Conservation (phyloP, 139 green algal species). For the Closterium sp. region DNA sequence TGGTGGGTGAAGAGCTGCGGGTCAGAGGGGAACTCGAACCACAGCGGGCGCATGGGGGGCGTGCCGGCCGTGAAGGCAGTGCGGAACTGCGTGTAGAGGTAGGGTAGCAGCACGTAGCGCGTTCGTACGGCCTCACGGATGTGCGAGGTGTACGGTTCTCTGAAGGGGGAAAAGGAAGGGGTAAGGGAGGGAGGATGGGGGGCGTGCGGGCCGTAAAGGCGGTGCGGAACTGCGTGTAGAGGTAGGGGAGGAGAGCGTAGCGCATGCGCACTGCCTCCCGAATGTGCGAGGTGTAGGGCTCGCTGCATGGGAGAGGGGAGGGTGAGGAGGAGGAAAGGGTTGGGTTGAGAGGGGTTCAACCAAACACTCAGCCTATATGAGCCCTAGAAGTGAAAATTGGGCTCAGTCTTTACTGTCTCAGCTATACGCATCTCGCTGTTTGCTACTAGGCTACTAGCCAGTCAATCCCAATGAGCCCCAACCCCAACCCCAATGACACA, state of each 20-base stretch:
- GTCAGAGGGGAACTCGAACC: slow-evolving; percentile 88
- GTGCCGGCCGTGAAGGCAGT: slow-evolving; percentile 72
- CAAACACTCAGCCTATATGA: no score
- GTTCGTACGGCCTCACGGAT: slow-evolving; percentile 81
- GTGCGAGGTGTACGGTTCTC: slow-evolving; percentile 69
- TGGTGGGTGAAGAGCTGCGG: slow-evolving; percentile 58
- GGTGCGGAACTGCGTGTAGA: slow-evolving; percentile 86
- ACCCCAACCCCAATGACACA: neutral
- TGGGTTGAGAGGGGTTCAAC: no score
- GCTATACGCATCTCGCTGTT: no score
- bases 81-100: slow-evolving; percentile 96
- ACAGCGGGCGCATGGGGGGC: slow-evolving; percentile 89
- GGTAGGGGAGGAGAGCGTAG: slow-evolving; percentile 92
- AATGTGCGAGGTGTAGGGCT: slow-evolving; percentile 75
- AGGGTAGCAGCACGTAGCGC: slow-evolving; percentile 91
- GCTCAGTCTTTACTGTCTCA: no score
- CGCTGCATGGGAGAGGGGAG: slow-evolving; percentile 22
- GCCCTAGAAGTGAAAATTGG: no score
- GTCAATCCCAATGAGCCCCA: neutral
- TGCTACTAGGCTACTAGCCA: no score
- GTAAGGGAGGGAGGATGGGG: slow-evolving; percentile 73
- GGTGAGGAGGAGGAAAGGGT: neutral
- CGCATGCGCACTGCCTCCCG: slow-evolving; percentile 78
- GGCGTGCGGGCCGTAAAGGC: slow-evolving; percentile 75
- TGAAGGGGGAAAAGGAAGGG: neutral